Evolutionary conservation across 768 basidiomycete species (phyloP), one percentile per base, ranked within the genome.

Genomic region (Hericium coralloides): DNA sequence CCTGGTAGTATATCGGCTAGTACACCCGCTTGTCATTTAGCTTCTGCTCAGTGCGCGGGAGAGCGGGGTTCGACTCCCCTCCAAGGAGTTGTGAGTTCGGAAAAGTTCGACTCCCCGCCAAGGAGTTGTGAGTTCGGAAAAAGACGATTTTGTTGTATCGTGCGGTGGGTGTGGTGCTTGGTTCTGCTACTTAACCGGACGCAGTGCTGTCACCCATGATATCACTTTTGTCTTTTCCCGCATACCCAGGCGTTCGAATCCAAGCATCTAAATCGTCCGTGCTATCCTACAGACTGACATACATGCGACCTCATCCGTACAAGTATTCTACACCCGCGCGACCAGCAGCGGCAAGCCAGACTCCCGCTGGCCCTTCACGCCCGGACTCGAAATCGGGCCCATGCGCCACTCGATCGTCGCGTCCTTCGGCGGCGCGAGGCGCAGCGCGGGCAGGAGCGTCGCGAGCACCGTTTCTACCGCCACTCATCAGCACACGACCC

Each of bases 11-110:
- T 31, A 31, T 31, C 31, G 31, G 31, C 31, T 31, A 31, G 31
- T 31, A 31, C 31, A 31, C 31, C 31, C 31, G 31, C 31, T 31
- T 31, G 31, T 31, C 31, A 31, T 9, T 9, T 31, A 31, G 31
- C 31, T 31, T 31, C 31, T 31, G 31, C 31, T 31, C 8, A 31
- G 31, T 31, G 31, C 73, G 73, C 74, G 73, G 70, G 65, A 74
- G 64, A 68, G 69, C 71, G 66, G 73, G 73, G 73, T 74, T 74
- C 73, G 73, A 74, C 65, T 76, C 73, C 74, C 72, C 71, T 74
- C 74, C 73, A 76, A 74, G 60, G 60, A 61, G 60, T 26, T 3
- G 25, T 6, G 25, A 7, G 26, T 26, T 3, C 3, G 26, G 7
- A 26, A 26, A 26, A 7, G 73, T 74, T 74, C 73, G 73, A 74